Evolutionary conservation across 2,329 filamentous ascomycete genomes (phyloP), one percentile per base, ranked within the genome.

Genomic region (Paecilomyces sp.): DNA sequence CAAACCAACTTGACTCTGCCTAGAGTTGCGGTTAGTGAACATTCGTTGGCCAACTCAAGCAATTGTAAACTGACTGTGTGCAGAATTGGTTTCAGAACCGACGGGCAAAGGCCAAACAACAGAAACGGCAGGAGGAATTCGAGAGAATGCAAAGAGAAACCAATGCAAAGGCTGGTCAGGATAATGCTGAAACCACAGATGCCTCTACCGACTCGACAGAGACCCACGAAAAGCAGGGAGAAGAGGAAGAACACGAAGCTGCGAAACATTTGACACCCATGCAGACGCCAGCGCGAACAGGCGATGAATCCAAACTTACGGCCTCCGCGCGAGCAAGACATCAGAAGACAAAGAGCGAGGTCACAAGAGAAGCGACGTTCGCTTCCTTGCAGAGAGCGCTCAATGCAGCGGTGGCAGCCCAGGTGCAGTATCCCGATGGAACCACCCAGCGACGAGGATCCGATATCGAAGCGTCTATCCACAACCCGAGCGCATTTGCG

Each of bases 81-180:
- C 61, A 81, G 79, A 81, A 82, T 62, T 82, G 79, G 79, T 82
- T 81, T 65, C 79, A 82, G 63, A 82, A 81, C 63, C 75, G 79
- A 61, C 76, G 79, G 54, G 79, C 79, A 59, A 81, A 82, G 64
- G 79, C 79, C 56, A 81, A 81, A 65, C 79, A 81, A 63, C 78
- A 81, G 65, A 80, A 75, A 63, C 72, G 77, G 59, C 78, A 80
- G 63, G 77, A 78, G 65, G 79, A 80, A 66, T 80, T 76, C 58
- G 77, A 80, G 65, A 74, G 72, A 59, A 75, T 76, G 70, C 77
- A 78, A 61, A 74, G 60, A 53, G 62, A 63, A 52, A 65, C 65
- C 11, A 61, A 61, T 36, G 65, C 66, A 41, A 66, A 67, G 11
- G 59, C 62, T 6, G 63, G 62, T 41, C 58, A 75, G 59, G 68